These are phyloP conservation scores for Dittrichia graveolens DNA, from an alignment of 129 eudicot species.

Conservation along the genomic window DNA sequence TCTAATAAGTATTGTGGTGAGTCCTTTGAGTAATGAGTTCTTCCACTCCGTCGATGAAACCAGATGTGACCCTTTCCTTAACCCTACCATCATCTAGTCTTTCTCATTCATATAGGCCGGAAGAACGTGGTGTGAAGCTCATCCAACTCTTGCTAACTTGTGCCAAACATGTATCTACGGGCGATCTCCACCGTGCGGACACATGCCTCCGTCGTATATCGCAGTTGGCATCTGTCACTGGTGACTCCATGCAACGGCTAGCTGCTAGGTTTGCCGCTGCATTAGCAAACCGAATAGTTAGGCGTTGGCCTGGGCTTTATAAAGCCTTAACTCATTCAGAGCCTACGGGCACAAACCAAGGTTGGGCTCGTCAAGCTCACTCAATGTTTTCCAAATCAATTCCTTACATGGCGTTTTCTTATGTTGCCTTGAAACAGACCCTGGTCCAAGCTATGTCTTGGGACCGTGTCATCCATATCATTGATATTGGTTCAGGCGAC, in stretches of 20 bases:
- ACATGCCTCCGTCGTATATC: conserved; percentile 50
- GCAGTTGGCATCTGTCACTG: conserved; percentile 44
- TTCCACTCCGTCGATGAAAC: conserved; percentile 45
- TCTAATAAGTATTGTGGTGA: neutral
- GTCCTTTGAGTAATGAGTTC: conserved; percentile 32
- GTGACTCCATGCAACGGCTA: conserved; percentile 66
- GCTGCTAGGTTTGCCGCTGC: conserved; percentile 53
- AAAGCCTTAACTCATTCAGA: conserved; percentile 40
- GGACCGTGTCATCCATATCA: conserved; percentile 48
- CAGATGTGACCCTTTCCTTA: conserved; percentile 57
- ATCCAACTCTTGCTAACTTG: conserved; percentile 58
- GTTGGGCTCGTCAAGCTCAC: conserved; percentile 38
- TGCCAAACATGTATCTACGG: conserved; percentile 63
- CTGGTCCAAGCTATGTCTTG: conserved; percentile 39
- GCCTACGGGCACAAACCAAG: conserved; percentile 16
- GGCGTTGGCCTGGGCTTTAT: conserved; percentile 63
- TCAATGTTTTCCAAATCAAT: conserved; percentile 32
- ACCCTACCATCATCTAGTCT: conserved; percentile 35
- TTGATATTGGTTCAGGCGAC: conserved; percentile 55
- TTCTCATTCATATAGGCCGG: conserved; percentile 35
- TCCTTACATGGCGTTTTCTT: conserved; percentile 46
- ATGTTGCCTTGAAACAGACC: conserved; percentile 36
- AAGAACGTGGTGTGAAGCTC: conserved; percentile 57
- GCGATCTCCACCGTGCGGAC: conserved; percentile 57
- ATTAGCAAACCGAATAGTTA: conserved; percentile 50